Base-by-base conservation (phyloP, 148 eudicot species). In the Pharnaceum exiguum region DNA sequence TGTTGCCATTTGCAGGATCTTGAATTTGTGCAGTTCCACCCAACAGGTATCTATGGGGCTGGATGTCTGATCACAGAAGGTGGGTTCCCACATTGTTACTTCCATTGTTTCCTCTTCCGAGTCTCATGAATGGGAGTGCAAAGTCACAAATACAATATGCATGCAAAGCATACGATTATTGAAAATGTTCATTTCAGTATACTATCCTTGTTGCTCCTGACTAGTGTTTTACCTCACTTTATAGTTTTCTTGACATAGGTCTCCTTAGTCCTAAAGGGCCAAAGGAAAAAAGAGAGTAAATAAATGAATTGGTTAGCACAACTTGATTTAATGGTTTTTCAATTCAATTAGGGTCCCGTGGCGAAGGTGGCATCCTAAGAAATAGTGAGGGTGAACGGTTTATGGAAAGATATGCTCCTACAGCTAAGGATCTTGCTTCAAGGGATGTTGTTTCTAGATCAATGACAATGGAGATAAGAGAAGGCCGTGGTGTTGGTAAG, bases 401-500 rank as follows among this genome's bases (percentile, higher is more conserved):
- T 69, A 93, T 93, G 99, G 99, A 93, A 77, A 77, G 99, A 54
- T 93, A 93, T 78, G 99, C 99, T 55, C 99, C 99, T 44, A 88
- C 99, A 10, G 99, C 96, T 25, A 93, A 93, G 84, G 99, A 93
- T 77, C 96, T 93, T 72, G 99, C 99, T 38, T 93, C 99, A 25
- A 79, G 99, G 61, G 99, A 93, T 59, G 85, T 93, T 51, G 99
- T 93, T 62, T 93, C 96, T 12, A 82, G 99, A 67, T 93, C 96
- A 46, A 93, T 93, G 99, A 93, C 99, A 15, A 88, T 93, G 99
- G 99, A 93, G 75, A 93, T 93, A 60, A 86, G 96, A 36, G 99
- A 93, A 77, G 99, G 99, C 16, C 99, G 99, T 76, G 99, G 99
- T 74, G 99, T 93, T 51, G 99, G 99, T 93, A 82, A 59, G 82